phyloP scores from a whole-genome alignment of 208 protist genomes.

The Tritrichomonas foetus region DNA sequence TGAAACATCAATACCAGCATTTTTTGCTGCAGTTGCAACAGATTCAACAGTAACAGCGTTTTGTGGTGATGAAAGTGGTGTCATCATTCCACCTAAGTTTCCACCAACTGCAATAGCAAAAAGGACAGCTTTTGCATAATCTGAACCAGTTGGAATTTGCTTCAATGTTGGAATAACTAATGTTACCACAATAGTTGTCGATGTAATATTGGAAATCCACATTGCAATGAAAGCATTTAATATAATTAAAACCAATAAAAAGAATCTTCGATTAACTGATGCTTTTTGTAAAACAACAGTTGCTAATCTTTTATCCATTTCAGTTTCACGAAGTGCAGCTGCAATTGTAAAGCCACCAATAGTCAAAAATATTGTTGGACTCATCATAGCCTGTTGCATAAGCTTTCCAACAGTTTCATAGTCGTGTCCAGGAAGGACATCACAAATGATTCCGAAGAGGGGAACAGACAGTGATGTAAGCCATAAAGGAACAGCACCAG shows the following conservation, averaged over 20 bases:
- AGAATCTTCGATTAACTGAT: neutral
- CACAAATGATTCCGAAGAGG: neutral
- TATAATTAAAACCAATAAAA: neutral
- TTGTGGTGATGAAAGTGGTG: slow-evolving; percentile 24
- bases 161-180: neutral
- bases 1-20: neutral
- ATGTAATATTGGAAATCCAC: slow-evolving; percentile 38
- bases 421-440: neutral
- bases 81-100: slow-evolving; percentile 36
- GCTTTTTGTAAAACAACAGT: neutral
- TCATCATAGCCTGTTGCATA: neutral
- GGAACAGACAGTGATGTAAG: neutral
- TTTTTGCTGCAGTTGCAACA: neutral
- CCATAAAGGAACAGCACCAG: slow-evolving; percentile 27
- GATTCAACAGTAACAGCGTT: slow-evolving; percentile 28
- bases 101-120: slow-evolving; percentile 20
- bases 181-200: neutral
- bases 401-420: neutral
- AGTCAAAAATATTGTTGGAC: neutral
- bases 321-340: neutral
- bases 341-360: slow-evolving; percentile 35
- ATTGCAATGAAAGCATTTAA: slow-evolving; percentile 32
- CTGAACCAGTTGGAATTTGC: neutral
- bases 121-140: neutral
- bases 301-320: slow-evolving; percentile 20